phyloP scores from a whole-genome alignment of 2,329 filamentous ascomycete genomes.

The Arachnopeziza araneosa region DNA sequence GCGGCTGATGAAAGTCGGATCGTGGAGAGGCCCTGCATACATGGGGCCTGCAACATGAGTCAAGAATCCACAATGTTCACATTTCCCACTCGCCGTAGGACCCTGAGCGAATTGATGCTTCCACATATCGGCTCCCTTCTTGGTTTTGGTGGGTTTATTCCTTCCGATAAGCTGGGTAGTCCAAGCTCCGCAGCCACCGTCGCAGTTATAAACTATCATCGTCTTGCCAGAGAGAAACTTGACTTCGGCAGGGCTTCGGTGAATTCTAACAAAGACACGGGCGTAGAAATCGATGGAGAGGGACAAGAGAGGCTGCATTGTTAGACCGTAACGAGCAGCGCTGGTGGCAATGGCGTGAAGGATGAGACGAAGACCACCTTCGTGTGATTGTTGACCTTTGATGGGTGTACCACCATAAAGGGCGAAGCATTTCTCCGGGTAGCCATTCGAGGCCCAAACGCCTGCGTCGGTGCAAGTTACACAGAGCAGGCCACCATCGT shows the following conservation, averaged over 20 bases:
- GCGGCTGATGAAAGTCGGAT: constrained; percentile 71
- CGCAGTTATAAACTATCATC: constrained; percentile 90
- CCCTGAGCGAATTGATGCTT: constrained; percentile 73
- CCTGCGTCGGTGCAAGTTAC: constrained; percentile 96
- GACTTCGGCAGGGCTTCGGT: constrained; percentile 74
- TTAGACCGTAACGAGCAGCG: constrained; percentile 78
- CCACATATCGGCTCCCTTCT: constrained; percentile 64
- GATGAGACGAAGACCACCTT: constrained; percentile 82
- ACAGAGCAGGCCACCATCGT: constrained; percentile 84
- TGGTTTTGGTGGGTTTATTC: constrained; percentile 61
- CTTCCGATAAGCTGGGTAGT: constrained; percentile 72
- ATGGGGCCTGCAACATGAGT: constrained; percentile 90
- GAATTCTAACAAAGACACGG: constrained; percentile 79
- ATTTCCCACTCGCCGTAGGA: constrained; percentile 60
- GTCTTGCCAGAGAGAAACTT: constrained; percentile 88
- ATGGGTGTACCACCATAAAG: constrained; percentile 88
- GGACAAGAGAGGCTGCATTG: constrained; percentile 85
- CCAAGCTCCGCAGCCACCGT: constrained; percentile 88
- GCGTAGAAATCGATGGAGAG: constrained; percentile 96
- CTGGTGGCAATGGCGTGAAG: constrained; percentile 74
- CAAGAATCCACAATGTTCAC: constrained; percentile 78
- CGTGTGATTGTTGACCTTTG: constrained; percentile 81
- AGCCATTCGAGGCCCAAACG: constrained; percentile 90
- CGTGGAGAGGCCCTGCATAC: constrained; percentile 89
- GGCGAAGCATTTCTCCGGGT: constrained; percentile 88